Percentiles rank a stretch among this genome's conserved stretches.
Conservation (phyloP, 202 grass and related monocot genomes). For the Schoenoplectus triqueter region DNA sequence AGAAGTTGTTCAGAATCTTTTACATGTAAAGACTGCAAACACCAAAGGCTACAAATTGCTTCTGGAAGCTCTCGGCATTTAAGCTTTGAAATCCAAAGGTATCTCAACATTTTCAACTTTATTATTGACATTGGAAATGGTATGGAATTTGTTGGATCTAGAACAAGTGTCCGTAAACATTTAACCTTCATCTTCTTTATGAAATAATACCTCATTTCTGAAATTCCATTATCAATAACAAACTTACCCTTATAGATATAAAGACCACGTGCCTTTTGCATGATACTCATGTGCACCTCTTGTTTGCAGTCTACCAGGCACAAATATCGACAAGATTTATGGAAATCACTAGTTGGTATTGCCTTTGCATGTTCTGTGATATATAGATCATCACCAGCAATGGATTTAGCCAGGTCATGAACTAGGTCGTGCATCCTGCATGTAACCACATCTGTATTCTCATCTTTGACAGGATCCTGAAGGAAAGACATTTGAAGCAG, state of each 20-base stretch:
- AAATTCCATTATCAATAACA: too few relatives aligned
- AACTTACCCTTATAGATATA: too few relatives aligned
- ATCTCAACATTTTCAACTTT: background rate
- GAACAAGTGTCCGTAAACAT: too few relatives aligned
- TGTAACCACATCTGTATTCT: constrained; percentile 39
- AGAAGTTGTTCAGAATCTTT: constrained; percentile 47
- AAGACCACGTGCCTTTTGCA: too few relatives aligned
- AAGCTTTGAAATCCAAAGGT: constrained; percentile 42
- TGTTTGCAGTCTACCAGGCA: background rate
- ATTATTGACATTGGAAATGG: constrained; percentile 16
- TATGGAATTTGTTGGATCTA: too few relatives aligned
- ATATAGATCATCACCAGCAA: too few relatives aligned
- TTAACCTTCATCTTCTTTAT: too few relatives aligned
- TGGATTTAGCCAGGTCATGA: background rate
- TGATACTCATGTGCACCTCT: constrained; percentile 38
- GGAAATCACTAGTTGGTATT: constrained; percentile 38
- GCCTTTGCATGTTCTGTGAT: constrained; percentile 28
- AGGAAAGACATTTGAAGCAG: constrained; percentile 56
- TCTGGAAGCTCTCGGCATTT: constrained; percentile 46
- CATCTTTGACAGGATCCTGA: constrained; percentile 38
- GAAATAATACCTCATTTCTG: too few relatives aligned
- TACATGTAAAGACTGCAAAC: constrained; percentile 31
- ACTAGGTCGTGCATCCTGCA: constrained; percentile 52
- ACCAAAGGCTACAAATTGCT: background rate
- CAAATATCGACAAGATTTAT: constrained; percentile 7